phyloP scores from a whole-genome alignment of 2,329 filamentous ascomycete species.

The Leptographium lundbergii region DNA sequence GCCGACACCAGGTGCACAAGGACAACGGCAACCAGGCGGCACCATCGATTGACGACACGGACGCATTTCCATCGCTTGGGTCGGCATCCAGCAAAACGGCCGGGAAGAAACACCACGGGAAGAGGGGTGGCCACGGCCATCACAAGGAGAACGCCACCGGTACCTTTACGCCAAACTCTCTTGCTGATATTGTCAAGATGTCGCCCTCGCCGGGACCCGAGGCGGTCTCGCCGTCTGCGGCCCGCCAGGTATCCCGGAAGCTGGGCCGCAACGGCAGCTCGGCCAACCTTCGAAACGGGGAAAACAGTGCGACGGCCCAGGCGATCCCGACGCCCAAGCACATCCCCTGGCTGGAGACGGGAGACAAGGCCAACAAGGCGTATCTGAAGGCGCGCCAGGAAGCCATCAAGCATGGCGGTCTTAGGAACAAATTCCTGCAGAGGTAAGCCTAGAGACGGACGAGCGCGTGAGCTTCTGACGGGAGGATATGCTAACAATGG shows the following conservation, averaged over 20 bases:
- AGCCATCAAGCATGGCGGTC: conserved; percentile 91
- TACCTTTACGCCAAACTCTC: conserved; percentile 51
- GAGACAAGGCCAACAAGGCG: conserved; percentile 77
- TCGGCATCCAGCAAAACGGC: conserved; percentile 56
- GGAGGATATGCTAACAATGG: not conserved
- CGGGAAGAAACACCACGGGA: conserved; percentile 86
- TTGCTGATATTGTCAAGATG: conserved; percentile 94
- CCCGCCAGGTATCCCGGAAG: conserved; percentile 47
- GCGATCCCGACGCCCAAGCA: conserved; percentile 81
- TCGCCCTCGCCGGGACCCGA: conserved; percentile 65
- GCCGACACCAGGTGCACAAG: conserved; percentile 54
- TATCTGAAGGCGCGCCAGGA: conserved; percentile 93
- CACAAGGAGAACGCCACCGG: conserved; percentile 40
- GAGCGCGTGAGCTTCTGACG: not conserved
- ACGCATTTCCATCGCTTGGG: conserved; percentile 85
- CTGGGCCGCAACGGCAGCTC: conserved; percentile 51
- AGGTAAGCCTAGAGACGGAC: conserved; percentile 41
- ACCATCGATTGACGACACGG: conserved; percentile 79
- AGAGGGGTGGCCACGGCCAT: conserved; percentile 71
- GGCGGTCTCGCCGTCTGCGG: conserved; percentile 25
- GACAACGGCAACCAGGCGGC: conserved; percentile 42
- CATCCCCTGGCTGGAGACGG: conserved; percentile 93
- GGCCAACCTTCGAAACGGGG: conserved; percentile 50
- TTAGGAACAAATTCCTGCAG: conserved; percentile 93
- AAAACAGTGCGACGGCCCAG: conserved; percentile 70